Conservation (phyloP, 2,329 filamentous ascomycete species). For the Parascedosporium putredinis region DNA sequence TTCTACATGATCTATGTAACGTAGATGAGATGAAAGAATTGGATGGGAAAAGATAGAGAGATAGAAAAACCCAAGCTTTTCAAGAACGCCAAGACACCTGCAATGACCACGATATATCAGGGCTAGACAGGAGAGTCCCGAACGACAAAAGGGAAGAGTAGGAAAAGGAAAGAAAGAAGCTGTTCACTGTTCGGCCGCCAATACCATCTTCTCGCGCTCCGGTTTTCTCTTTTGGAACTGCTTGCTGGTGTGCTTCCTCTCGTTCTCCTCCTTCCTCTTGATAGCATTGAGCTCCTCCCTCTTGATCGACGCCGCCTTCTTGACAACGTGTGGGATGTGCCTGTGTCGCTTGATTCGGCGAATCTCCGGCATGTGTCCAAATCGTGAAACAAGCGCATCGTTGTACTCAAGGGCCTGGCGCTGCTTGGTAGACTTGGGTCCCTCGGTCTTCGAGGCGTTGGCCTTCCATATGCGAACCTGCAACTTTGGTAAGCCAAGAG, state of each 20-base stretch:
- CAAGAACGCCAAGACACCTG: slow-evolving; percentile 6
- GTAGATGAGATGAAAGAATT: too few species aligned
- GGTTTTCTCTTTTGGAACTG: slow-evolving; percentile 61
- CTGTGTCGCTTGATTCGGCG: slow-evolving; percentile 81
- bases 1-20: neutral
- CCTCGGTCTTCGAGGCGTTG: slow-evolving; percentile 71
- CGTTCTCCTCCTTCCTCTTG: slow-evolving; percentile 88
- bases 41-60: too few species aligned
- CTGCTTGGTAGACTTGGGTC: slow-evolving; percentile 76
- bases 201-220: slow-evolving; percentile 87
- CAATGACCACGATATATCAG: neutral
- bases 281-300: slow-evolving; percentile 74
- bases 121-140: neutral
- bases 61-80: too few species aligned
- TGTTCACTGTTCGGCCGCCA: slow-evolving; percentile 50
- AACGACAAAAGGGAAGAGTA: too few species aligned
- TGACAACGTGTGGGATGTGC: slow-evolving; percentile 83
- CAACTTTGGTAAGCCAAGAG: neutral
- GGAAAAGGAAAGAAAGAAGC: neutral
- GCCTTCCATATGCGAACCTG: slow-evolving; percentile 70
- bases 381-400: slow-evolving; percentile 69
- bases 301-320: slow-evolving; percentile 96
- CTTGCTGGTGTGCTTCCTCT: slow-evolving; percentile 82
- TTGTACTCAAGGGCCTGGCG: slow-evolving; percentile 89
- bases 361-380: slow-evolving; percentile 94